Evolutionary conservation across 2,329 filamentous ascomycete genomes (phyloP).

Genomic region (Colletotrichum siamense): DNA sequence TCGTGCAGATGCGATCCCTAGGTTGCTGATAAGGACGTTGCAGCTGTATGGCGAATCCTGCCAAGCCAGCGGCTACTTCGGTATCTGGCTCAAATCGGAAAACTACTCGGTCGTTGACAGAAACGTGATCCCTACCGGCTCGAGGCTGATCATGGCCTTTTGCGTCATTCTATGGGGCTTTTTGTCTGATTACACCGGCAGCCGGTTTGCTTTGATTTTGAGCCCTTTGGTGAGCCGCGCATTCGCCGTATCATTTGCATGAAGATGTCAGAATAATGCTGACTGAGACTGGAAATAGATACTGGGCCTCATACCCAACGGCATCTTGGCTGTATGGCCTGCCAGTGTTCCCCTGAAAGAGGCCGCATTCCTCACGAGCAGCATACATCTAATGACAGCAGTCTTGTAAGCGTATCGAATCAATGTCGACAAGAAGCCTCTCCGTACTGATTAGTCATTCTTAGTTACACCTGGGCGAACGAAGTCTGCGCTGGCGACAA

Average conservation of each 20-base stretch:
- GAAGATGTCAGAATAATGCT: fast-evolving
- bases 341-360: background rate
- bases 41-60: slow-evolving; percentile 12
- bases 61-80: slow-evolving; percentile 20
- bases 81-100: slow-evolving; percentile 29
- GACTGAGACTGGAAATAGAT: background rate
- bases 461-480: slow-evolving; percentile 6
- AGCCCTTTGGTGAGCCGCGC: background rate
- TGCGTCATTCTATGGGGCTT: slow-evolving; percentile 26
- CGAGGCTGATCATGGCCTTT: slow-evolving; percentile 25
- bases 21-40: background rate
- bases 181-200: slow-evolving; percentile 23
- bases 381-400: slow-evolving; percentile 9
- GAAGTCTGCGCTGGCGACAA: slow-evolving; percentile 24
- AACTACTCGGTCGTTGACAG: slow-evolving; percentile 27
- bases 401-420: background rate
- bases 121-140: slow-evolving; percentile 28
- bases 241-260: background rate
- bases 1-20: background rate
- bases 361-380: slow-evolving; percentile 7
- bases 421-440: fast-evolving
- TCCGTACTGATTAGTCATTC: background rate
- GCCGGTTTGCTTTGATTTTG: background rate
- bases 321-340: slow-evolving; percentile 7
- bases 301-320: background rate